These are phyloP conservation scores for Zoysia matrella DNA, from an alignment of 202 grass and related monocot species.

Conservation along the genomic window DNA sequence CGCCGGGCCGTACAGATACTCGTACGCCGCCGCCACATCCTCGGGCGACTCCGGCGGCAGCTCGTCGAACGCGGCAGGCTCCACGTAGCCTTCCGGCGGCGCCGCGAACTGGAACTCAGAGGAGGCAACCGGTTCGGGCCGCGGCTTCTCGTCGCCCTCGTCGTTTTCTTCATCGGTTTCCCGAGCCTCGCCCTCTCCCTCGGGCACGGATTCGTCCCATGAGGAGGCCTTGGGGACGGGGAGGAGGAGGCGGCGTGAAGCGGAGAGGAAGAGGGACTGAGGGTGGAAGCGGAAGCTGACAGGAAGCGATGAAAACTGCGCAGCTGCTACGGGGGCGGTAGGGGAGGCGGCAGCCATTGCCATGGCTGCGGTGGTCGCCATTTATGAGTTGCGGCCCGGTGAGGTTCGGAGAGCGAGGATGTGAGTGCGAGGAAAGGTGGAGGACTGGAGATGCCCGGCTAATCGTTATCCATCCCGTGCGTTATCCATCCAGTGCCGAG, in stretches of 20 bases:
- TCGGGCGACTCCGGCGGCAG: conserved; percentile 75
- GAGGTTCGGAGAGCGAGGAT: background rate
- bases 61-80: conserved; percentile 71
- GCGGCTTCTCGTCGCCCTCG: conserved; percentile 47
- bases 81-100: conserved; percentile 69
- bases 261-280: conserved; percentile 36
- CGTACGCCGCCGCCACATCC: conserved; percentile 63
- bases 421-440: background rate
- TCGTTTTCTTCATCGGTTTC: conserved; percentile 38
- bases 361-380: conserved; percentile 51
- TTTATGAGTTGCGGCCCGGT: conserved; percentile 38
- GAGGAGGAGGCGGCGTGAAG: conserved; percentile 22
- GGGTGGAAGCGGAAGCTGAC: conserved; percentile 27
- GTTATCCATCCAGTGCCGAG: too few species aligned
- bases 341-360: conserved; percentile 43
- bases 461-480: conserved; percentile 54
- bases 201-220: conserved; percentile 44
- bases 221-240: conserved; percentile 48
- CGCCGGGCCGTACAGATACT: conserved; percentile 79
- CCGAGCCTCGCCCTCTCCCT: conserved; percentile 21
- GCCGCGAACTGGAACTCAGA: conserved; percentile 53
- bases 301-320: conserved; percentile 26
- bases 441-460: conserved; percentile 31
- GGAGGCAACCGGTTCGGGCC: conserved; percentile 44
- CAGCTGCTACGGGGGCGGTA: conserved; percentile 14